Conservation (phyloP, 169 alveolate genomes). For the Eimeria sp. region DNA sequence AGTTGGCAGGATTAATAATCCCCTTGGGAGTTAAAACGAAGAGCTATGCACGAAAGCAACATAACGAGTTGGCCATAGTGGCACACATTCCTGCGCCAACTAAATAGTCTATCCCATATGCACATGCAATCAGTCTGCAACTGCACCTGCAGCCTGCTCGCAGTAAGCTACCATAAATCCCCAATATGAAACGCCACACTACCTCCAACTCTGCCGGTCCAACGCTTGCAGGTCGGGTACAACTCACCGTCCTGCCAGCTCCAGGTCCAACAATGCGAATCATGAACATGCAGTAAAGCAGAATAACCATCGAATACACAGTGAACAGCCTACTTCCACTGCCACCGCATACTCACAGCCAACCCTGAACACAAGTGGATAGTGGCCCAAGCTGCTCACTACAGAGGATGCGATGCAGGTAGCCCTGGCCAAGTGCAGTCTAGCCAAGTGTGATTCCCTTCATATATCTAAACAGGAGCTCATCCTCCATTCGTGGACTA, state of each 20-base stretch:
- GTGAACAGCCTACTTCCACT: background rate
- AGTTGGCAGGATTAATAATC: slow-evolving; percentile 4
- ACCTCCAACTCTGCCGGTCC: background rate
- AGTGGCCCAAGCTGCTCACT: slow-evolving; percentile 27
- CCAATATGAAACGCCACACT: background rate
- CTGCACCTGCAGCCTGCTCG: slow-evolving; percentile 4
- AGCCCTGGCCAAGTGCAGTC: slow-evolving; percentile 15
- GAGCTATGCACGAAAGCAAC: slow-evolving; percentile 7
- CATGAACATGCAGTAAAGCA: background rate
- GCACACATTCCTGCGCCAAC: slow-evolving; percentile 19
- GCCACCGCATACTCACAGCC: slow-evolving; percentile 14
- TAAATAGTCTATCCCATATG: slow-evolving; percentile 5
- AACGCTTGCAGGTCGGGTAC: background rate
- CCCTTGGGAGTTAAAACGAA: slow-evolving; percentile 25
- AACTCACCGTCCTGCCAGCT: slow-evolving; percentile 13
- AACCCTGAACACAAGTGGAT: slow-evolving; percentile 4
- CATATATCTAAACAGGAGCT: slow-evolving; percentile 17
- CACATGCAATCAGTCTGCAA: slow-evolving; percentile 5
- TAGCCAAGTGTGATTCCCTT: slow-evolving; percentile 28
- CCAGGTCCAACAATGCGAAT: slow-evolving; percentile 3
- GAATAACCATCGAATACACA: background rate
- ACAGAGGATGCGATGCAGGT: slow-evolving; percentile 8
- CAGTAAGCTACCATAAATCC: slow-evolving; percentile 1
- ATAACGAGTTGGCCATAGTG: slow-evolving; percentile 6
- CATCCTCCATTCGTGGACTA: slow-evolving; percentile 7